phyloP scores from a whole-genome alignment of 768 basidiomycete species.

The Xerocomus potaroensis region DNA sequence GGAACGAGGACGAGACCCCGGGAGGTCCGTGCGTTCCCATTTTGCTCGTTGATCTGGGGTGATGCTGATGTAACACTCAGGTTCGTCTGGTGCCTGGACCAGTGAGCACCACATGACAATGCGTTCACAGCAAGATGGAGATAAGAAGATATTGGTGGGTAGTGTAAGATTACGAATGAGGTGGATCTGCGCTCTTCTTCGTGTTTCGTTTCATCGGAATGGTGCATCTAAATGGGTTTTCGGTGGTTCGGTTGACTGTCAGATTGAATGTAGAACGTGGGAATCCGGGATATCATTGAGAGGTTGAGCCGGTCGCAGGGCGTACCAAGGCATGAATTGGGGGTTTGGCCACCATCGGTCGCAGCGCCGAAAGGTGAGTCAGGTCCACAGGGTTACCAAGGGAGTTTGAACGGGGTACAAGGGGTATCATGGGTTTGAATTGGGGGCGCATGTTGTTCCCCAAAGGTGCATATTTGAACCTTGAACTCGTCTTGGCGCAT shows the following conservation, averaged over 20 bases:
- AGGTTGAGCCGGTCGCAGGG: no score
- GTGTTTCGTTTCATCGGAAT: not conserved
- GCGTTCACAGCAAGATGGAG: not conserved
- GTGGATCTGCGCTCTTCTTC: not conserved
- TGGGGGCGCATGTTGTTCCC: not conserved
- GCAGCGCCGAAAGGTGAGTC: not conserved
- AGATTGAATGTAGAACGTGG: no score
- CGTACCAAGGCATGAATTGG: not conserved
- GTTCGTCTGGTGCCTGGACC: slow-evolving; percentile 50
- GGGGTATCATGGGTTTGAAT: not conserved
- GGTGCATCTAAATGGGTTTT: no score
- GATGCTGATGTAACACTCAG: slow-evolving; percentile 23
- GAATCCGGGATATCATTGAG: no score
- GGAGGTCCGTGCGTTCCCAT: slow-evolving; percentile 17
- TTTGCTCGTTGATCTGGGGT: not conserved
- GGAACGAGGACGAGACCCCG: slow-evolving; percentile 38
- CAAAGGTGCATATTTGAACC: not conserved
- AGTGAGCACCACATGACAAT: slow-evolving; percentile 37
- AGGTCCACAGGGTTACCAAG: not conserved
- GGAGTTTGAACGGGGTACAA: not conserved
- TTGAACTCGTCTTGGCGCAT: not conserved
- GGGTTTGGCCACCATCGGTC: no score
- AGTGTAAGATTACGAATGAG: not conserved
- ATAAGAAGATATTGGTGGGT: not conserved
- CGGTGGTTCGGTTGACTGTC: no score